A percentile compares a stretch with the other conserved stretches of the same genome.
phyloP scores from a whole-genome alignment of 1,139 yeast genomes.

The Sugiyamaella grinbergsii region DNA sequence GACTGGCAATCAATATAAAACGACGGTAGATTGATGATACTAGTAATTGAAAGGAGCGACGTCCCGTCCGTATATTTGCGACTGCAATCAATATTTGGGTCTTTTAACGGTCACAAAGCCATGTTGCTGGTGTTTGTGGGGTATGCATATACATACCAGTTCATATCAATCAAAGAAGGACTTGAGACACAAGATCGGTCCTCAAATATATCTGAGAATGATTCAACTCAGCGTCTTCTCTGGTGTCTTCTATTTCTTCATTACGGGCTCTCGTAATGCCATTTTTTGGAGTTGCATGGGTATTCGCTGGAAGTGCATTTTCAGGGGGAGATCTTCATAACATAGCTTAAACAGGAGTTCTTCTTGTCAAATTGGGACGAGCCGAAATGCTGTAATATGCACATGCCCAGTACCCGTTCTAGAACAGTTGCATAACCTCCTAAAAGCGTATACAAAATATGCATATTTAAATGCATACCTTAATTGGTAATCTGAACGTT shows the following conservation, averaged over 20 bases:
- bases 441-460: constrained; percentile 5
- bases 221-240: not conserved
- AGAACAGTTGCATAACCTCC: too few species aligned
- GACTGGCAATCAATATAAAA: too few species aligned
- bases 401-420: not conserved
- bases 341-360: not conserved
- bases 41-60: too few species aligned
- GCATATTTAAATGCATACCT: constrained; percentile 1
- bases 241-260: not conserved
- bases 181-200: not conserved
- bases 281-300: not conserved
- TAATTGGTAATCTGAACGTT: not conserved
- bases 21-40: too few species aligned
- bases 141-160: constrained; percentile 2
- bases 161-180: too few species aligned
- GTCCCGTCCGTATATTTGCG: too few species aligned
- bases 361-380: not conserved
- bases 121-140: constrained; percentile 9
- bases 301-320: constrained; percentile 2
- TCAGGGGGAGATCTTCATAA: constrained; percentile 15
- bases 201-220: not conserved
- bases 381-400: not conserved
- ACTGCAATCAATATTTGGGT: too few species aligned
- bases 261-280: too few species aligned
- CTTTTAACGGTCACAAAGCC: too few species aligned